Evolutionary conservation across 331 rosid genomes (phyloP), one percentile per base, ranked within the genome.

Genomic region (Arachis monticola): DNA sequence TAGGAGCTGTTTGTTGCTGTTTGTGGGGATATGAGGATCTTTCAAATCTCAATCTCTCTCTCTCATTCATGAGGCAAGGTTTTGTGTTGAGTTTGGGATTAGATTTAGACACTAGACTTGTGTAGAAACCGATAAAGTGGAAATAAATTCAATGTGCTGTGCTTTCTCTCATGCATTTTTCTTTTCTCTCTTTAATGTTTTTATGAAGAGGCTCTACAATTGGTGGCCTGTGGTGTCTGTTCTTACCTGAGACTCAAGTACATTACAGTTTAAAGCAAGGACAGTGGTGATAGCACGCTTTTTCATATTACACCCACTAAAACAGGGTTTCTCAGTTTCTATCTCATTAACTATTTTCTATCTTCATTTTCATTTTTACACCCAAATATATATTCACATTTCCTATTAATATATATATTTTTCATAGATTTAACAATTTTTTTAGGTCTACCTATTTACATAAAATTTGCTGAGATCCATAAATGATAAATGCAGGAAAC

Each of bases 1-100:
- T 68, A 48, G 62, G 85, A 87, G 93, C 87, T 88, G 80, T 85
- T 90, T 81, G 80, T 80, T 78, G 87, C 84, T 86, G 93, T 87
- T 81, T 83, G 83, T 66, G 87, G 85, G 84, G 84, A 85, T 83
- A 65, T 83, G 87, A 73, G 87, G 88, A 87, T 86, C 91, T 85
- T 48, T 82, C 69, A 77, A 64, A 52, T 79, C 81, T 73, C 61
- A 45, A 11, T 50, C 14, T 51, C 13, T 53, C 59, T 13, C 27
- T 75, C 60, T 74, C 73, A 51, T 76, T 70, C 75, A 35, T 65
- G 72, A 60, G 66, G 53, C 31, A 63, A 50, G 71, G 32, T 41
- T 69, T 35, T 35, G 40, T 35, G 3, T 35, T 38, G 11, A 69
- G 13, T 42, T 13, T 9, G 2, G 41, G 40, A 47, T 68, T 58